Evolutionary conservation across 192 early-diverging fungal genomes (phyloP), one percentile per base, ranked within the genome.

Genomic region (Powellomyces hirtus): DNA sequence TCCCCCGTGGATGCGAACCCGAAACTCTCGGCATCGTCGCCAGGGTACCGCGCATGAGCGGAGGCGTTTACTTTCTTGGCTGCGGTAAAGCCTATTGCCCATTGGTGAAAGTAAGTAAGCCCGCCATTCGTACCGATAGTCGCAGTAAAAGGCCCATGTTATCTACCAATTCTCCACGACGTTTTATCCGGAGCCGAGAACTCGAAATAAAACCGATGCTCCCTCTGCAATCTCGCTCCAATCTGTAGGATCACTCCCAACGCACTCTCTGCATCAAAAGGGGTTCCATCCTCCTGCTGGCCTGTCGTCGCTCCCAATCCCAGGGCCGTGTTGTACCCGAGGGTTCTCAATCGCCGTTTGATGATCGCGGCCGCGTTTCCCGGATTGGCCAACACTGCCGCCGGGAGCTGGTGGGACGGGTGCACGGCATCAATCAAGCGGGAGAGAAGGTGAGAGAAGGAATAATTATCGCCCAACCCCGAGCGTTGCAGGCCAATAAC

Each of bases 191-290:
- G 79, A 8, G 64, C 70, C 18, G 75, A 61, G 49, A 83, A 68
- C 68, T 86, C 84, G 51, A 74, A 83, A 53, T 81, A 83, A 46
- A 75, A 77, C 49, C 72, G 30, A 51, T 78, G 70, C 42, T 83
- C 79, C 53, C 36, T 64, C 24, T 68, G 62, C 36, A 86, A 38
- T 38, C 68, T 61, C 3, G 56, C n/a, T 26, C 46, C n/a, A 7
- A 85, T 59, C 64, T 85, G 81, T 31, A 45, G 53, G 1, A 83
- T 31, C 16, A 81, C 46, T 38, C 61, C 68, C 26, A 72, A 38
- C 6, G 77, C 74, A 44, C 68, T 59, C 20, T 66, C 66, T n/a
- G 59, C 44, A 38, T 81, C 78, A 50, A 81, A 59, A 11, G 46
- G 24, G 6, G 46, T 59, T 0, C 42, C 22, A 8, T 80, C 82